A percentile compares a stretch with the other conserved stretches of the same genome.
These are phyloP conservation scores for Neospermospora avenae DNA, from an alignment of 2,329 filamentous ascomycete species.

Conservation along the genomic window DNA sequence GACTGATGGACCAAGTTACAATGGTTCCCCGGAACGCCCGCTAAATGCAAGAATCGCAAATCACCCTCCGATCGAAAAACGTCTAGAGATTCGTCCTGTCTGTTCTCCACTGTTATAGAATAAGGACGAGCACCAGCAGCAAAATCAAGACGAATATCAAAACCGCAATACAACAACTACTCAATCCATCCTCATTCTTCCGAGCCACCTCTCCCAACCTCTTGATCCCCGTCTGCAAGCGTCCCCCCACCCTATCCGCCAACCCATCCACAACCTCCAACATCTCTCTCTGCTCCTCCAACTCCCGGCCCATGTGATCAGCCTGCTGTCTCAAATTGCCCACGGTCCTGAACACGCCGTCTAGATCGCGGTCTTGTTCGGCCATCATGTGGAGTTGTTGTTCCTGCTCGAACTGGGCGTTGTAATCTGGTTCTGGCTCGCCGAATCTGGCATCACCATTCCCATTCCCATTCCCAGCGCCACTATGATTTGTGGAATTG, in stretches of 20 bases:
- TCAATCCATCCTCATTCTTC: conserved; percentile 83
- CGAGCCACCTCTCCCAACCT: conserved; percentile 81
- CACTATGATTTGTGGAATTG: conserved; percentile 37
- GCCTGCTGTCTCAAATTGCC: conserved; percentile 88
- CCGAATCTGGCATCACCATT: conserved; percentile 34
- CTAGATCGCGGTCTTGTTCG: conserved; percentile 89
- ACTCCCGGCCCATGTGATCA: conserved; percentile 90
- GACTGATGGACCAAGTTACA: too few relatives aligned
- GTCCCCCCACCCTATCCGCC: conserved; percentile 82
- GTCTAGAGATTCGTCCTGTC: not conserved
- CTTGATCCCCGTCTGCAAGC: conserved; percentile 81
- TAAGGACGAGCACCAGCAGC: conserved; percentile 72
- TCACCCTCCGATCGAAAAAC: not conserved
- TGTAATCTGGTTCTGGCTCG: conserved; percentile 44
- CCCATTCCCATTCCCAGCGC: conserved; percentile 39
- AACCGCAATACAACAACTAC: conserved; percentile 86
- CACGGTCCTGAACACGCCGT: conserved; percentile 90
- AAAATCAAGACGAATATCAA: conserved; percentile 87
- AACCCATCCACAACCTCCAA: conserved; percentile 80
- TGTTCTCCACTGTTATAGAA: conserved; percentile 43
- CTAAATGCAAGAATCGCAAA: not conserved
- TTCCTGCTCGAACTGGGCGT: conserved; percentile 84
- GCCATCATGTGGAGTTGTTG: conserved; percentile 89
- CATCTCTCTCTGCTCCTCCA: conserved; percentile 92
- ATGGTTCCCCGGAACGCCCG: too few relatives aligned